These are phyloP conservation scores for Friedmanniomyces endolithicus DNA, from an alignment of 495 filamentous ascomycete genomes.

Conservation along the genomic window DNA sequence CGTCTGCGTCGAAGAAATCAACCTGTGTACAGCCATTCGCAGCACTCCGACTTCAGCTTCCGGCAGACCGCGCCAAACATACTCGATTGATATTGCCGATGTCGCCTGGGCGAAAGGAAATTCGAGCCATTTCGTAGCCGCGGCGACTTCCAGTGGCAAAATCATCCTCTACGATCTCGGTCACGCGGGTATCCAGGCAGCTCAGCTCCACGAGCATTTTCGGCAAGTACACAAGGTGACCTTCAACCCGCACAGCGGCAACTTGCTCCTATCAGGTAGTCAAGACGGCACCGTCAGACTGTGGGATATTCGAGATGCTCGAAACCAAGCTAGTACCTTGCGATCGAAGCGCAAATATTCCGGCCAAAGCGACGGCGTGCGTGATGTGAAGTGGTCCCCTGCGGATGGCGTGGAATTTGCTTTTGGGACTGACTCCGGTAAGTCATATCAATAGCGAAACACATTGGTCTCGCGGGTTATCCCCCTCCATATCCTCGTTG, in stretches of 20 bases:
- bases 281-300: conserved; percentile 83
- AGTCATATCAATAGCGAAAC: background rate
- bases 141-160: conserved; percentile 73
- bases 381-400: conserved; percentile 82
- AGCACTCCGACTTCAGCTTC: conserved; percentile 52
- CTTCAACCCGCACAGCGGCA: conserved; percentile 71
- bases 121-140: conserved; percentile 58
- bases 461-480: too few species aligned
- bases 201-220: conserved; percentile 70
- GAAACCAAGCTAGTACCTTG: conserved; percentile 39
- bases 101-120: conserved; percentile 70
- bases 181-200: conserved; percentile 57
- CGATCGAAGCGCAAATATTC: conserved; percentile 45
- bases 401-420: conserved; percentile 77
- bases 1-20: conserved; percentile 60
- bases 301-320: conserved; percentile 55
- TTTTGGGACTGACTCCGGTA: conserved; percentile 64
- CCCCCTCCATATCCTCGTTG: too few species aligned
- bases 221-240: conserved; percentile 87
- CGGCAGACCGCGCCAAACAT: conserved; percentile 44
- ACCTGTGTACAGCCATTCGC: conserved; percentile 64
- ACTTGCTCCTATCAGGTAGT: conserved; percentile 72
- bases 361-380: conserved; percentile 64
- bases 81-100: conserved; percentile 69
- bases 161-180: conserved; percentile 79